These are phyloP conservation scores for Aspergillus ustus DNA, from an alignment of 2,329 filamentous ascomycete genomes.

Conservation along the genomic window DNA sequence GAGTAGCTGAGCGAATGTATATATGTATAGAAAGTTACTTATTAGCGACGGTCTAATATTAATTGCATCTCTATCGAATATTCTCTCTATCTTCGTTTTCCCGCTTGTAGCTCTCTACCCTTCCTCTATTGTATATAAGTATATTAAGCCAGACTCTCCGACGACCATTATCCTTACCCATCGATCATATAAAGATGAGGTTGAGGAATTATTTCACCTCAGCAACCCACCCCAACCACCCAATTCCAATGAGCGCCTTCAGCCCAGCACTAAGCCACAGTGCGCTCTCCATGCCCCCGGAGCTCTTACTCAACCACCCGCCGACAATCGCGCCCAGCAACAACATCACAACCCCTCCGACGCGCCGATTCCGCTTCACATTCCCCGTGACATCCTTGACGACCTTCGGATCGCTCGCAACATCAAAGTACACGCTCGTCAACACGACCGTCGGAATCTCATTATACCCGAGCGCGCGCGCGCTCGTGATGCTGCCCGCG, in stretches of 20 bases:
- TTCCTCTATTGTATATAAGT: neutral
- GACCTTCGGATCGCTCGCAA: slow-evolving; percentile 48
- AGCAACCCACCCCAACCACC: slow-evolving; percentile 46
- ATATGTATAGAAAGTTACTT: neutral
- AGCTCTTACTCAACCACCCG: slow-evolving; percentile 48
- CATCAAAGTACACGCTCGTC: slow-evolving; percentile 53
- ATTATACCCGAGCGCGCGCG: slow-evolving; percentile 46
- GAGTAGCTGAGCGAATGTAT: neutral
- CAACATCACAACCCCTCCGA: slow-evolving; percentile 44
- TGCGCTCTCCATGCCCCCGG: slow-evolving; percentile 48
- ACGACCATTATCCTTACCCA: neutral
- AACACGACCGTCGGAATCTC: slow-evolving; percentile 53
- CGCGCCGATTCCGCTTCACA: slow-evolving; percentile 43
- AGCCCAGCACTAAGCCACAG: slow-evolving; percentile 49
- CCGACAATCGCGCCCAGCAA: slow-evolving; percentile 48
- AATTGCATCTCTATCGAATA: neutral
- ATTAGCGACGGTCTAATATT: neutral
- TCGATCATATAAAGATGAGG: neutral
- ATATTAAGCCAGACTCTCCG: neutral
- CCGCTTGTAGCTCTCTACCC: neutral
- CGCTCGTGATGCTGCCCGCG: slow-evolving; percentile 49
- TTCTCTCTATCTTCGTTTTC: neutral
- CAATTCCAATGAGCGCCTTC: slow-evolving; percentile 43
- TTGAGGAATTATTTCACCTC: slow-evolving; percentile 1
- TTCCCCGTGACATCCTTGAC: slow-evolving; percentile 40